Base-by-base conservation (phyloP, 139 green algal genomes). In the Chlorella vulgaris region DNA sequence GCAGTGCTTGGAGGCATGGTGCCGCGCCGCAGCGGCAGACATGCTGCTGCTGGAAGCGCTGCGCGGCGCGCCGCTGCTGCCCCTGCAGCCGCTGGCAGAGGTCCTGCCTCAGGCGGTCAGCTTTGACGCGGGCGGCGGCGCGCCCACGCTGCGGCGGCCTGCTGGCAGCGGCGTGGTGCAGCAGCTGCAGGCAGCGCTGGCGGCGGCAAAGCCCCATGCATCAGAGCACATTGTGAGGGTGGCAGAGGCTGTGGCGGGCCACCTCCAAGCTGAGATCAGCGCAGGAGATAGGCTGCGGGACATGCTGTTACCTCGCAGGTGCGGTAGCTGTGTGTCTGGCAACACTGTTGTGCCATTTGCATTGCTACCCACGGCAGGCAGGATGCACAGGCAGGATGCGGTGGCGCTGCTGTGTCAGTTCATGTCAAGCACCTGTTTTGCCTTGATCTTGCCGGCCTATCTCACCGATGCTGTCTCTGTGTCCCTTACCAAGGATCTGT, bases 1-100 rank as follows among this genome's bases (percentile, higher is more conserved):
- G 43, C 76, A 86, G 4, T 82, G 81, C 62, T 83, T 96, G 82
- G 85, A 91, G 36, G 76, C 65, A 50, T 96, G 92, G 93, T 82
- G 83, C 7, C 68, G 76, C 22, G 86, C 89, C 7, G 90, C 89
- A 2, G 87, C 89, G 24, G 86, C 84, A 29, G 92, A 96, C 79
- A 69, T 96, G 29, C 83, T 86, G 35, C 87, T 96, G 36, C 89
- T 86, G 26, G 89, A 95, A 82, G 87, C 89, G 3, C 85, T 96
- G 76, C 80, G 85, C 18, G 92, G 92, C 31, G 77, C 26, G 29
- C 42, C 85, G 18, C 84, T 96, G 51, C 43, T 33, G 28, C 86
- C 91, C 15, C 62, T 78, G 7, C 86, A 91, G 66, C 85, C 87
- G 36, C 84, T 95, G 40, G 78, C 55, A 10, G 85, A 83, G 24